Base-by-base conservation (phyloP, 1,284 basidiomycete genomes). In the Cryptococcus sp. region DNA sequence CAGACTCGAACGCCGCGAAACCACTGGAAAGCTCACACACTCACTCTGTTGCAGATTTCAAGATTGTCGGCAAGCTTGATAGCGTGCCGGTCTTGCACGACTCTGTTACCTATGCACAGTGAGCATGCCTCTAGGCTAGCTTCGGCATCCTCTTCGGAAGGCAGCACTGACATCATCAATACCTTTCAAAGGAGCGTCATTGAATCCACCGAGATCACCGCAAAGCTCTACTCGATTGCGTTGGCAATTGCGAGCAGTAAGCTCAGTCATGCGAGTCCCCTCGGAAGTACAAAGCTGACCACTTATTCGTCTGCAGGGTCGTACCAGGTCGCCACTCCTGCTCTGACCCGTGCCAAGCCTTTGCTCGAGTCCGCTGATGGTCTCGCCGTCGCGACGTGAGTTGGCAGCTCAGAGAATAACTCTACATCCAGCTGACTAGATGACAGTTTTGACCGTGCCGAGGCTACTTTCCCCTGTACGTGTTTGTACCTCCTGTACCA, bases 391-490 rank as follows among this genome's bases (percentile, higher is more conserved):
- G 75, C 75, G 23, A 75, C 73, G 70, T 73, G 53, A 64, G 68
- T 67, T 50, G 20, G 4, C 6, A 23, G 15, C n/a, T 54, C 17
- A 16, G 17, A 29, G 5, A 23, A 3, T 8, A 39, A n/a, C 16
- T 39, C n/a, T 49, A 8, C 15, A 37, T 29, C 52, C 54, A 44
- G 60, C 55, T 43, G 43, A 48, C 40, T 8, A 39, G 37, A 13
- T 20, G 11, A 44, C 47, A 73, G 72, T 38, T 69, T 79, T 52
- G 75, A 79, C 63, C 70, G 73, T 45, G 76, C 74, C 55, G 68
- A 76, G 58, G 66, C 72, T 25, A 75, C 68, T 49, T 76, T 76
- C 72, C 77, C 77, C 41, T 78, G 75, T 77, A 38, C 61, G 74
- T 65, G 17, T 17, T 22, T 50, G 22, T 7, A 10, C 6, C 11